Conservation (phyloP, 176 grass and related monocot species). For the Lolium multiflorum region DNA sequence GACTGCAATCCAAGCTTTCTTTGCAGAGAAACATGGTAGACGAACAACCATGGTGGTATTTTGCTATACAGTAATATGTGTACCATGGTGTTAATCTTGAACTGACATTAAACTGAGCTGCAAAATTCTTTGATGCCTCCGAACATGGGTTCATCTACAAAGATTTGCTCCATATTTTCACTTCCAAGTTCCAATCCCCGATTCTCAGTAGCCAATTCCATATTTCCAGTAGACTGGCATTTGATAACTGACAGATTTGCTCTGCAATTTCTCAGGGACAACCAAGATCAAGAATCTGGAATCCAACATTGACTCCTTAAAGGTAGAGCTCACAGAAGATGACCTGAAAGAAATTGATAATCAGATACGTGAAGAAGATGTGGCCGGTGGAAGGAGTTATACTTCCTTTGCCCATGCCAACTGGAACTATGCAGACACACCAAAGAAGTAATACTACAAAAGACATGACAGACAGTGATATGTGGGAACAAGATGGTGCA, state of each 20-base stretch:
- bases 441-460: conserved; percentile 33
- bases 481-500: background rate
- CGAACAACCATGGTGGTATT: background rate
- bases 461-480: background rate
- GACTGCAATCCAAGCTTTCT: background rate
- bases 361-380: conserved; percentile 58
- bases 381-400: conserved; percentile 58
- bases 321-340: conserved; percentile 59
- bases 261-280: conserved; percentile 53
- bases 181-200: background rate
- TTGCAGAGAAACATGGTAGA: background rate
- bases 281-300: conserved; percentile 83
- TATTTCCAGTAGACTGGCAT: background rate
- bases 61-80: background rate
- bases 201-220: background rate
- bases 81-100: background rate
- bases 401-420: conserved; percentile 29
- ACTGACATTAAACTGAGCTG: background rate
- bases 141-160: background rate
- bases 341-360: conserved; percentile 65
- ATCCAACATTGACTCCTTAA: conserved; percentile 63
- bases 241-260: conserved; percentile 17
- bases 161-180: too few species aligned
- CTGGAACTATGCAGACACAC: conserved; percentile 69
- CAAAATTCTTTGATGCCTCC: background rate